Conservation (phyloP, 2,329 filamentous ascomycete genomes). For the Trichoderma sp. region DNA sequence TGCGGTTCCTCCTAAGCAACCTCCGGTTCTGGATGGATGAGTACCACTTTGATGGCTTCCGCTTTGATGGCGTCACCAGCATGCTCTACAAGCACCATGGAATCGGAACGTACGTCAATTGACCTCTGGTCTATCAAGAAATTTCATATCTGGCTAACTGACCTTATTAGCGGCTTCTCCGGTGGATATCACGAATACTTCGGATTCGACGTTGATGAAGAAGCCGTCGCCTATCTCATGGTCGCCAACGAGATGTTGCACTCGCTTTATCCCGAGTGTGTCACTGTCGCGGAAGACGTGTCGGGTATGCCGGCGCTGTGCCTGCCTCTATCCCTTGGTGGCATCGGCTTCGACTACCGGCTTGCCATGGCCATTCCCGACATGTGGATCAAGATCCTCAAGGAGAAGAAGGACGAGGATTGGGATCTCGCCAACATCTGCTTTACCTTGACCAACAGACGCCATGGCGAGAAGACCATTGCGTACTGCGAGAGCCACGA, state of each 20-base stretch:
- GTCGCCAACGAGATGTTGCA: constrained; percentile 96
- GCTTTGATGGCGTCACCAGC: constrained; percentile 96
- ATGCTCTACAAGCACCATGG: constrained; percentile 97
- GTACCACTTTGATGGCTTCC: constrained; percentile 94
- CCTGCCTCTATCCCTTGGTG: constrained; percentile 79
- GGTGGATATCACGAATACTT: constrained; percentile 99
- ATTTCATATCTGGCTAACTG: constrained; percentile 19
- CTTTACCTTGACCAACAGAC: constrained; percentile 87
- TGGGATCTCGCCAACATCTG: constrained; percentile 89
- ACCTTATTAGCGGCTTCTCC: constrained; percentile 74
- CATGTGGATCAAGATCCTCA: constrained; percentile 98
- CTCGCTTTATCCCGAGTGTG: constrained; percentile 79
- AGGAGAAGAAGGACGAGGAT: constrained; percentile 85
- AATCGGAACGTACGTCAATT: constrained; percentile 79
- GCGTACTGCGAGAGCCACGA: constrained; percentile 97
- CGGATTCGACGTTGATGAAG: constrained; percentile 83
- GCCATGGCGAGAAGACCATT: constrained; percentile 97
- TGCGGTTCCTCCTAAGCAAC: constrained; percentile 95
- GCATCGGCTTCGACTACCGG: constrained; percentile 95
- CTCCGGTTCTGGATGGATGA: constrained; percentile 99
- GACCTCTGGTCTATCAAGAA: not conserved
- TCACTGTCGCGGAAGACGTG: constrained; percentile 95
- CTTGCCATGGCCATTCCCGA: constrained; percentile 97
- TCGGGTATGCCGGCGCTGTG: constrained; percentile 99
- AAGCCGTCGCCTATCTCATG: constrained; percentile 93